These are phyloP conservation scores for Hortaea sp. DNA, from an alignment of 2,329 filamentous ascomycete genomes.

Conservation along the genomic window DNA sequence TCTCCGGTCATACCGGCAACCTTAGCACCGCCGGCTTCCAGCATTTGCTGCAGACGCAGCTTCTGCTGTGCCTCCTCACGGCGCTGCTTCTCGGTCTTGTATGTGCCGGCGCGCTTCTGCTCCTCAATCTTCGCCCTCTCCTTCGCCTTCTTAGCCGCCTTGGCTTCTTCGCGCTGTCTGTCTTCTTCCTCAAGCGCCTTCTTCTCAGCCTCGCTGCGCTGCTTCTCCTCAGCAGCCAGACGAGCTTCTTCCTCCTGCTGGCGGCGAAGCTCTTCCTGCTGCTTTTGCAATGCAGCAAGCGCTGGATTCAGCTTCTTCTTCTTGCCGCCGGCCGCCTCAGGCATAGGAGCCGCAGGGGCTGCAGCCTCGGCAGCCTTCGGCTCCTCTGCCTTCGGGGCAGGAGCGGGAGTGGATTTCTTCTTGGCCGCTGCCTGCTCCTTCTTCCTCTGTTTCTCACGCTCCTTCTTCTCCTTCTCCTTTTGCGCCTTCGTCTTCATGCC, in stretches of 20 bases:
- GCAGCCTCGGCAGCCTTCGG: slow-evolving; percentile 36
- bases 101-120: slow-evolving; percentile 80
- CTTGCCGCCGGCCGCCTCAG: slow-evolving; percentile 50
- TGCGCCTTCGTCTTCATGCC: slow-evolving; percentile 91
- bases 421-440: slow-evolving; percentile 88
- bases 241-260: slow-evolving; percentile 55
- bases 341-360: slow-evolving; percentile 38
- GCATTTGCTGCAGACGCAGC: slow-evolving; percentile 74
- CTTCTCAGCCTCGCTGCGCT: slow-evolving; percentile 54
- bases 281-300: slow-evolving; percentile 64
- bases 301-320: slow-evolving; percentile 81
- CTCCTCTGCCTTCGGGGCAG: slow-evolving; percentile 18
- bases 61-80: slow-evolving; percentile 72
- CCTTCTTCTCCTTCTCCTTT: slow-evolving; percentile 97
- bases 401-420: slow-evolving; percentile 56
- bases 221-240: slow-evolving; percentile 52
- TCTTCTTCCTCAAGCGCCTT: slow-evolving; percentile 59
- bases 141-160: slow-evolving; percentile 69
- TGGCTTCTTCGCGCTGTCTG: slow-evolving; percentile 61
- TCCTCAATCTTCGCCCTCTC: slow-evolving; percentile 81
- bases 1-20: slow-evolving; percentile 37
- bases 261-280: slow-evolving; percentile 66
- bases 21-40: slow-evolving; percentile 57
- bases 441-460: slow-evolving; percentile 95
- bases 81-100: slow-evolving; percentile 74